Base-by-base conservation (phyloP, 2,329 filamentous ascomycete genomes). In the Tolypocladium ovalisporum region DNA sequence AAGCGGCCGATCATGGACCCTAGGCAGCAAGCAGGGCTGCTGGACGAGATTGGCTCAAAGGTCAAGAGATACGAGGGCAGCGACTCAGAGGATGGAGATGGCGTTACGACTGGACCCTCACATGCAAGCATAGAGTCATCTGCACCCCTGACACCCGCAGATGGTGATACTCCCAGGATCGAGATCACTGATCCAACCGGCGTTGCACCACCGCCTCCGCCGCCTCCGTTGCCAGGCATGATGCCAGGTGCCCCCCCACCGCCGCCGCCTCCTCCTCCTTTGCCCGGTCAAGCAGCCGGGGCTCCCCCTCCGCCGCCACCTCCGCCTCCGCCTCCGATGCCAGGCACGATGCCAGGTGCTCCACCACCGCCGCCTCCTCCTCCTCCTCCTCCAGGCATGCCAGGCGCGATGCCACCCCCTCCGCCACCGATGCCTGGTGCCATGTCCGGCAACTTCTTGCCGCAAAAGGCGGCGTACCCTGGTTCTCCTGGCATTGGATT, bases 371-470 rank as follows among this genome's bases (percentile, higher is more conserved):
- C 71, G 1, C 69, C 69, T 4, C 75, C 75, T 5, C 68, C 74
- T 32, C 75, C 73, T 35, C 63, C 63, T 56, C 65, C 70, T 6
- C 69, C 70, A 13, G 52, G 52, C 10, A 40, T 52, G 12, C 56
- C 65, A 44, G 68, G 68, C 42, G 70, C 70, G 53, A 73, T 74
- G 60, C 68, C 75, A 1, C 76, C 79, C 6, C 81, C 82, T 4
- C 81, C 84, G 15, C 84, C 85, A 1, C 81, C 86, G 3, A 79
- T 86, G 67, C 86, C 87, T 60, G 86, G 85, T 52, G 80, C 84
- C 56, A 84, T 87, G 61, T 85, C 87, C 57, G 89, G 89, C 9
- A 86, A 90, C 61, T 97, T 88, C 75, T 74, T 96, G 61, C 80
- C 85, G 53, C 82, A 86, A 62, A 78, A 83, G 62, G 78, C 80